Percentiles rank a stretch among this genome's conserved stretches.
Evolutionary conservation across 2,329 filamentous ascomycete genomes (phyloP).

Genomic region (Hypoxylon sp.): DNA sequence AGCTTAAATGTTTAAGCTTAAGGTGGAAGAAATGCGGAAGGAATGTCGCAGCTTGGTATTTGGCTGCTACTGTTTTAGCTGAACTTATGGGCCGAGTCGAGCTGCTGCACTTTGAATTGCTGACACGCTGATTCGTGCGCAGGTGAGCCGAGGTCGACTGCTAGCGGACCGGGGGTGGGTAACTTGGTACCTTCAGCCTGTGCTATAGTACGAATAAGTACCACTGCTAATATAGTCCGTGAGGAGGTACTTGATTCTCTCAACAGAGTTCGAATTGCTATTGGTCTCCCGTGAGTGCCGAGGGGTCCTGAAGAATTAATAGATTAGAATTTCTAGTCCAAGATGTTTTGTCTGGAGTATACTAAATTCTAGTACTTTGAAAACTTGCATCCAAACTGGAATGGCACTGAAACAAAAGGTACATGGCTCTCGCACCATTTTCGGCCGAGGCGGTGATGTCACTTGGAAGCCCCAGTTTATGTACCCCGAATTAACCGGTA

Average conservation of each 20-base stretch:
- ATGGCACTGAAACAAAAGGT: slow-evolving; percentile 12
- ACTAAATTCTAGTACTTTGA: slow-evolving; percentile 10
- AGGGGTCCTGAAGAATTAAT: slow-evolving; percentile 2
- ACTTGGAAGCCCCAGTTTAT: slow-evolving; percentile 26
- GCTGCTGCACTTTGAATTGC: slow-evolving; percentile 57
- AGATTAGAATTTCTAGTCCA: slow-evolving; percentile 7
- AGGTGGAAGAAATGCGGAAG: slow-evolving; percentile 40
- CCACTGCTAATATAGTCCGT: neutral
- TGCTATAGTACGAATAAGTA: slow-evolving; percentile 5
- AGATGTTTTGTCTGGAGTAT: slow-evolving; percentile 3
- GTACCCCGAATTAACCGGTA: slow-evolving; percentile 42
- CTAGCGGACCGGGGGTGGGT: slow-evolving; percentile 32
- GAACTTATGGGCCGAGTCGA: slow-evolving; percentile 44
- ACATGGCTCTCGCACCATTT: slow-evolving; percentile 37
- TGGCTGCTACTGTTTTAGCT: slow-evolving; percentile 44
- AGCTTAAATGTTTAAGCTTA: slow-evolving; percentile 27
- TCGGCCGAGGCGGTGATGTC: slow-evolving; percentile 45
- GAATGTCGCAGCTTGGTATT: slow-evolving; percentile 54
- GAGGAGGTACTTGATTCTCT: slow-evolving; percentile 2
- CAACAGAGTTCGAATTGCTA: slow-evolving; percentile 15
- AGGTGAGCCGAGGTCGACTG: slow-evolving; percentile 58
- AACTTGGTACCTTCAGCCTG: slow-evolving; percentile 21
- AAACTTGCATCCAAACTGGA: slow-evolving; percentile 11
- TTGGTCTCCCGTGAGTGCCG: slow-evolving; percentile 12
- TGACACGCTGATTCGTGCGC: slow-evolving; percentile 61